Evolutionary conservation across 129 eudicot species (phyloP), one percentile per base, ranked within the genome.

Genomic region (Glebionis coronaria): DNA sequence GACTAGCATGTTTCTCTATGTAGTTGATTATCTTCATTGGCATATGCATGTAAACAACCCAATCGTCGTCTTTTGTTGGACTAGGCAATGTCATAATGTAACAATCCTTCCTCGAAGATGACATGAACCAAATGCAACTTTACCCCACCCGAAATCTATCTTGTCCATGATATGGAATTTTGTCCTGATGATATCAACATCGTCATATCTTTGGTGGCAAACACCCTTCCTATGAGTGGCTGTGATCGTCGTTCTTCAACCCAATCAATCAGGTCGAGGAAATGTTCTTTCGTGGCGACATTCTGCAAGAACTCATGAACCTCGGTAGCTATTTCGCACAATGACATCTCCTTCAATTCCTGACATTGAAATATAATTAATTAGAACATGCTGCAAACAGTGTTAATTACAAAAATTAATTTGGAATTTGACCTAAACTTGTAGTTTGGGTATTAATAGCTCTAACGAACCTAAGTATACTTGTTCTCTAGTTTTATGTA

Each of bases 11-110:
- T 2, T 20, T 25, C 59, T 82, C 85, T 1, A 86, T 74, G 45
- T 55, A 46, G 4, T 78, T 81, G 45, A 86, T 23, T 20, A 10
- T 80, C 16, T 61, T 67, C 21, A 61, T 56, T 11, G 54, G 13
- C 42, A 83, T 23, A 29, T 78, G 86, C 88, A 82, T 76, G 25
- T 23, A 23, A 23, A 23, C 25, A 23, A 23, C 25, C 25, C 25
- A 85, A 45, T 85, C 88, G 12, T 84, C 85, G 44, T 82, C 77
- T 18, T 77, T 84, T 3, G 19, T 40, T 0, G 88, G 81, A 54
- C 85, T 79, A 8, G 83, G 81, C 85, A 85, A 71, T 18, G 92
- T 86, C 88, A 85, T 80, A 1, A 85, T 85, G 21, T 79, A 82
- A 1, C 92, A 82, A 10, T 79, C 74, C n/a, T 68, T 44, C 31